phyloP scores from a whole-genome alignment of 345 rosid species.

The Carallia pectinifolia region DNA sequence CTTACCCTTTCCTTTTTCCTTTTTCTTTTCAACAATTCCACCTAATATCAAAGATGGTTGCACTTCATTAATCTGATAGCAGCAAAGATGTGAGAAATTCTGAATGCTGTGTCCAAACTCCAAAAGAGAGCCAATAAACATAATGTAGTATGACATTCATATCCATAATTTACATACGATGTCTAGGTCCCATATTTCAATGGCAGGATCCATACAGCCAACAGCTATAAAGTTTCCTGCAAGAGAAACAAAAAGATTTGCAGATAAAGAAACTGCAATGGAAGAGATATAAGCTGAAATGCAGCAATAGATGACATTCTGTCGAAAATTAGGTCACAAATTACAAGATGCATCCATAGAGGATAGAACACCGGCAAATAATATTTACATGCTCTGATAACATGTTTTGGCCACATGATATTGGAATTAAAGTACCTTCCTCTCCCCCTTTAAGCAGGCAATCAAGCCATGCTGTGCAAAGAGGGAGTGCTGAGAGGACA shows the following conservation, averaged over 20 bases:
- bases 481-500: constrained; percentile 72
- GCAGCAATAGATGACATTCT: background rate
- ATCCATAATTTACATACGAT: constrained; percentile 48
- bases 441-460: constrained; percentile 87
- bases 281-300: background rate
- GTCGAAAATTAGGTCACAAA: background rate
- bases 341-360: no score
- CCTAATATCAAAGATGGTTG: constrained; percentile 73
- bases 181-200: constrained; percentile 97
- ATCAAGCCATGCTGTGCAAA: constrained; percentile 88
- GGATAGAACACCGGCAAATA: no score
- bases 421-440: constrained; percentile 46
- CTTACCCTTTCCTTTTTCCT: constrained; percentile 50
- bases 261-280: no score
- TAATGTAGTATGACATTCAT: background rate
- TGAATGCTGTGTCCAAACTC: constrained; percentile 12
- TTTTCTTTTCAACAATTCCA: constrained; percentile 46
- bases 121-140: constrained; percentile 4
- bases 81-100: constrained; percentile 22
- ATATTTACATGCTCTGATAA: background rate
- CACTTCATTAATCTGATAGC: constrained; percentile 73
- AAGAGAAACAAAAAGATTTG: constrained; percentile 2
- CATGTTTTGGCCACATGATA: background rate
- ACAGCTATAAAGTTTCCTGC: constrained; percentile 90
- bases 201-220: constrained; percentile 86